These are phyloP conservation scores for Rhipidocladum racemiflorum DNA, from an alignment of 176 grass and related monocot species.

Conservation along the genomic window DNA sequence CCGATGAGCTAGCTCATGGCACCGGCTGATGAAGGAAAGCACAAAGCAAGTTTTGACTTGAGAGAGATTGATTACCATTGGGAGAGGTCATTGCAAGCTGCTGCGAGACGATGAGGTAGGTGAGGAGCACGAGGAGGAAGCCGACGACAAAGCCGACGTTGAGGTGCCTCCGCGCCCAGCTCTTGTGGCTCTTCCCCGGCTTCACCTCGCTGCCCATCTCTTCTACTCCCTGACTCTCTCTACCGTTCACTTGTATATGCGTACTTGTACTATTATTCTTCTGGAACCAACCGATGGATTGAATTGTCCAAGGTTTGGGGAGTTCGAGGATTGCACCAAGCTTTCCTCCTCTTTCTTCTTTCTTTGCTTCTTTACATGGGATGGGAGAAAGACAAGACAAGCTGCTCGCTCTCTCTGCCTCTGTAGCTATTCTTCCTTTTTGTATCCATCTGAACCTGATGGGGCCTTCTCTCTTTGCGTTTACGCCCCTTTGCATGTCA, in stretches of 20 bases:
- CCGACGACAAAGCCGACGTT: conserved; percentile 51
- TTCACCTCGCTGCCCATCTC: conserved; percentile 39
- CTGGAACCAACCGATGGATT: not conserved
- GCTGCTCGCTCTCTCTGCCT: not conserved
- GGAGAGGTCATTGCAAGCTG: conserved; percentile 29
- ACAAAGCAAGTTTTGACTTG: not conserved
- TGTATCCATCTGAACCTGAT: not conserved
- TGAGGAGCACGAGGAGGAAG: conserved; percentile 63
- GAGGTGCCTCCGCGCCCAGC: conserved; percentile 39
- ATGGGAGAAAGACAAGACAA: not conserved
- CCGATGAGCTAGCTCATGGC: not conserved
- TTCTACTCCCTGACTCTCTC: not conserved
- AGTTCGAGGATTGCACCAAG: not conserved
- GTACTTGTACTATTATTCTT: not conserved
- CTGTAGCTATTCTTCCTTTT: not conserved
- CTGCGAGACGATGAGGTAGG: conserved; percentile 54
- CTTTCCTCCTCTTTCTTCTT: not conserved
- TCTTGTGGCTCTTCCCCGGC: conserved; percentile 9
- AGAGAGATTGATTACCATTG: conserved; percentile 6
- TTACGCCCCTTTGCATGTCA: not conserved
- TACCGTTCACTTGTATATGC: not conserved
- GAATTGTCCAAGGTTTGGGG: not conserved
- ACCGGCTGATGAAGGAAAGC: not conserved
- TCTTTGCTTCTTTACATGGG: not conserved
- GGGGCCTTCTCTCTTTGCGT: not conserved